Base-by-base conservation (phyloP, 2,329 filamentous ascomycete genomes). In the Capronia epimyces region DNA sequence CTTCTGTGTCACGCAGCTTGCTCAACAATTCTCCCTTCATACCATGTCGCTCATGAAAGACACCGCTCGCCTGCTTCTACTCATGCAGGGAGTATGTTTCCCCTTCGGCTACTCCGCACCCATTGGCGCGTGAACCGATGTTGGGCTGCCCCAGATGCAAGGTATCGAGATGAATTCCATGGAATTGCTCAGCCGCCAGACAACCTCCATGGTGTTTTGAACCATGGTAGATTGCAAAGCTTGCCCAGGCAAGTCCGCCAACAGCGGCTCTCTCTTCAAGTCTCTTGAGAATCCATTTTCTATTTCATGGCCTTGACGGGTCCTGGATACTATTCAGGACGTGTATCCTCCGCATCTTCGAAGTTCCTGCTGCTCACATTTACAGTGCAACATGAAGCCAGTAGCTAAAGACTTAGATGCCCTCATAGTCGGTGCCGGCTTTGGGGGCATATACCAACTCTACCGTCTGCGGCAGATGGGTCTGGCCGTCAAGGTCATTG, bases 391-490 rank as follows among this genome's bases (percentile, higher is more conserved):
- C 27, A 29, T 29, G 27, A 29, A 29, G 27, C 13, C 27, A 13
- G 8, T 13, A 7, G 13, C 27, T 13, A 29, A 29, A 29, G 27
- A 29, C 27, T 29, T 29, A 8, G 34, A 37, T 20, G 34, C 34
- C 15, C 34, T 37, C 3, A 13, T 37, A 5, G 34, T 37, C 4
- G 65, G 65, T 25, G 64, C 63, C 5, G 64, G 65, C 5, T 63
- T 64, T 42, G 57, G 72, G 25, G 75, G 75, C n/a, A 65, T 77
- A 22, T 78, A 75, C 50, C 72, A 73, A 65, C 71, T 79, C 21
- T 73, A 79, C 55, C 71, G 71, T 0, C 69, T 79, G 10, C 72
- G 75, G 2, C 71, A 78, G 8, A 67, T 69, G 7, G 78, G 77
- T 1, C 62, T 74, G 16, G 73, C 72, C 7, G 65, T 69, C 2